Conservation (phyloP, 2,329 filamentous ascomycete species). For the Tolypocladium ophioglossoides region DNA sequence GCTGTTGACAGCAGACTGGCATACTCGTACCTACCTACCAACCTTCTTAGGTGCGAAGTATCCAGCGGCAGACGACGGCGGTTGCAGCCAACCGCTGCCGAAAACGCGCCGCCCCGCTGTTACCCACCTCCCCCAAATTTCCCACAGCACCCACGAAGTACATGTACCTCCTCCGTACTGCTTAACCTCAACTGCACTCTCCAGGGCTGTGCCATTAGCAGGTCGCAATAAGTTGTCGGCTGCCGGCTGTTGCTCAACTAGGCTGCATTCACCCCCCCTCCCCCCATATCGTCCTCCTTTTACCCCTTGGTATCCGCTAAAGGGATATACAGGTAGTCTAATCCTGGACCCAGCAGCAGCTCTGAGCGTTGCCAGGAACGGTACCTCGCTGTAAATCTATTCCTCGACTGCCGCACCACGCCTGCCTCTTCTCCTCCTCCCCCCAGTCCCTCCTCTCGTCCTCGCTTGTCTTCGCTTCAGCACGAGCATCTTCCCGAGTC, state of each 20-base stretch:
- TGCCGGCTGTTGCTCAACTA: background rate
- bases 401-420: background rate
- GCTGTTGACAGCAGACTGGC: too few species aligned
- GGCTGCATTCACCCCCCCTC: background rate
- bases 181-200: too few species aligned
- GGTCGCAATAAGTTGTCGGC: background rate
- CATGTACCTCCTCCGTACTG: too few species aligned
- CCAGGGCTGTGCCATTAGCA: background rate
- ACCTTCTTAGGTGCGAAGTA: too few species aligned
- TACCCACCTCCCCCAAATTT: background rate
- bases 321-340: background rate
- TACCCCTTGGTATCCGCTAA: background rate
- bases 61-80: too few species aligned
- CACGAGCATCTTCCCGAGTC: background rate
- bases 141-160: too few species aligned
- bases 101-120: background rate
- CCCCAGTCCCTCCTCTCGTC: background rate
- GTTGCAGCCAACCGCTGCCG: background rate
- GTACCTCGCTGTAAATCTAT: background rate
- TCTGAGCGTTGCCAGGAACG: background rate
- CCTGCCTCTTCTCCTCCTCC: background rate
- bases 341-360: too few species aligned
- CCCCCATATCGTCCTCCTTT: background rate
- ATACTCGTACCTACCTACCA: too few species aligned
- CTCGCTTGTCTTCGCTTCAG: constrained; percentile 1